Percentiles rank a stretch among this genome's conserved stretches.
Evolutionary conservation across 768 basidiomycete species (phyloP).

Genomic region (Auriscalpium orientale): DNA sequence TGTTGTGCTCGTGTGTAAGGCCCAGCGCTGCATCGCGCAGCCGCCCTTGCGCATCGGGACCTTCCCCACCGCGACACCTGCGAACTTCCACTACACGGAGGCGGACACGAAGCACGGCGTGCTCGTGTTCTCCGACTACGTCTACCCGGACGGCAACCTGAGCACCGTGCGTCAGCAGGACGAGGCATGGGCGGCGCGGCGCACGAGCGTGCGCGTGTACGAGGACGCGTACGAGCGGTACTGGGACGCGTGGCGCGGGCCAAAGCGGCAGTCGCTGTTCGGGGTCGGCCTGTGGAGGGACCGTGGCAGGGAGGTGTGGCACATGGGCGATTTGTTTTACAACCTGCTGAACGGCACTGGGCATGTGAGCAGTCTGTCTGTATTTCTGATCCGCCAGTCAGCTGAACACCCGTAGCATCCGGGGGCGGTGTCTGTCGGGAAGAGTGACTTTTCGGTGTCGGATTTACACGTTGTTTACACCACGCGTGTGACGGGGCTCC

Average conservation of each 20-base stretch:
- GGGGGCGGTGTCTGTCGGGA: conserved; percentile 82
- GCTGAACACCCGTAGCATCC: conserved; percentile 42
- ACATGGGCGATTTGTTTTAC: conserved; percentile 50
- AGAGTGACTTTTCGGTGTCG: conserved; percentile 74
- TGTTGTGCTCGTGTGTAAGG: conserved; percentile 42
- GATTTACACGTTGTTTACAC: conserved; percentile 69
- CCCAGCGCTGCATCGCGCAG: conserved; percentile 26
- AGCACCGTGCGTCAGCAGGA: conserved; percentile 63
- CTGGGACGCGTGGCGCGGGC: conserved; percentile 63
- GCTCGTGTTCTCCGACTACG: conserved; percentile 81
- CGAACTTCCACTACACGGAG: conserved; percentile 60
- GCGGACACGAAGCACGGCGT: conserved; percentile 32
- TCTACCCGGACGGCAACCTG: conserved; percentile 71
- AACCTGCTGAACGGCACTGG: conserved; percentile 60
- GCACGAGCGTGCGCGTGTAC: conserved; percentile 53
- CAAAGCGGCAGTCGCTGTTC: conserved; percentile 71
- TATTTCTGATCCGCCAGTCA: neutral
- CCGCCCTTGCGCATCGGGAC: conserved; percentile 45
- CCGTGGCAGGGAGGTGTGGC: conserved; percentile 13
- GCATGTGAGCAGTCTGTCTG: conserved; percentile 44
- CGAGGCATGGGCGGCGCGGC: conserved; percentile 62
- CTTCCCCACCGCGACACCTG: conserved; percentile 58
- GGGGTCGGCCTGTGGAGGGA: conserved; percentile 48
- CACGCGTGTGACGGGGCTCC: conserved; percentile 73
- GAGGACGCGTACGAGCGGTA: conserved; percentile 41